These are phyloP conservation scores for Poronia punctata DNA, from an alignment of 495 filamentous ascomycete species.

Conservation along the genomic window DNA sequence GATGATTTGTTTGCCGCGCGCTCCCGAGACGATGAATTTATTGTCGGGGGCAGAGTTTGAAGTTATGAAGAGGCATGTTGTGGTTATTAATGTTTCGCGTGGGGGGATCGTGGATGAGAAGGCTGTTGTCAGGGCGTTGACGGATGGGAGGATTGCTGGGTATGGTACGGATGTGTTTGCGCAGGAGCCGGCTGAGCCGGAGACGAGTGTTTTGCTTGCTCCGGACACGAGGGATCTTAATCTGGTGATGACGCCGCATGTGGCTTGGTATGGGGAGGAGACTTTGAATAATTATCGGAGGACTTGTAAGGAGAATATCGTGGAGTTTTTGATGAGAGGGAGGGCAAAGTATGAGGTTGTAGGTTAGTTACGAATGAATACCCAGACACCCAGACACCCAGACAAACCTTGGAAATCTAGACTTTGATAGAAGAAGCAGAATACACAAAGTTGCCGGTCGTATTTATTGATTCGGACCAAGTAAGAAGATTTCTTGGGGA, in stretches of 20 bases:
- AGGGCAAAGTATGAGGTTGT: slow-evolving; percentile 14
- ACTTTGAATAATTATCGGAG: slow-evolving; percentile 31
- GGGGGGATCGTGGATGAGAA: slow-evolving; percentile 53
- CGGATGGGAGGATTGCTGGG: slow-evolving; percentile 39
- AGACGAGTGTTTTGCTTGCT: slow-evolving; percentile 15
- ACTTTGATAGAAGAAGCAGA: too few relatives aligned
- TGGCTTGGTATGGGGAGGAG: slow-evolving; percentile 34
- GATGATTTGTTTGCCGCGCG: slow-evolving; percentile 40
- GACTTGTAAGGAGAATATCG: slow-evolving; percentile 21
- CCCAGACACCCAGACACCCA: too few relatives aligned
- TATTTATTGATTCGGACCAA: too few relatives aligned
- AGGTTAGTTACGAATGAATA: too few relatives aligned
- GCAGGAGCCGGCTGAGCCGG: slow-evolving; percentile 40
- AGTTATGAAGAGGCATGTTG: slow-evolving; percentile 39
- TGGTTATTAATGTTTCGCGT: slow-evolving; percentile 51
- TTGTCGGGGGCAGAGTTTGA: slow-evolving; percentile 41
- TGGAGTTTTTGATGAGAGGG: slow-evolving; percentile 14
- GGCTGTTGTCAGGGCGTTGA: slow-evolving; percentile 41
- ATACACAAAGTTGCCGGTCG: too few relatives aligned
- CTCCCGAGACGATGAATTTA: slow-evolving; percentile 37
- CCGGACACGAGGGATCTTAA: slow-evolving; percentile 26
- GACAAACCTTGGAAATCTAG: too few relatives aligned
- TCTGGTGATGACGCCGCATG: slow-evolving; percentile 33
- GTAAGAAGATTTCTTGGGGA: too few relatives aligned
- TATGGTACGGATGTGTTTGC: slow-evolving; percentile 50